Conservation (phyloP, 805 yeast genomes). For the Nakazawaea ishiwadae region DNA sequence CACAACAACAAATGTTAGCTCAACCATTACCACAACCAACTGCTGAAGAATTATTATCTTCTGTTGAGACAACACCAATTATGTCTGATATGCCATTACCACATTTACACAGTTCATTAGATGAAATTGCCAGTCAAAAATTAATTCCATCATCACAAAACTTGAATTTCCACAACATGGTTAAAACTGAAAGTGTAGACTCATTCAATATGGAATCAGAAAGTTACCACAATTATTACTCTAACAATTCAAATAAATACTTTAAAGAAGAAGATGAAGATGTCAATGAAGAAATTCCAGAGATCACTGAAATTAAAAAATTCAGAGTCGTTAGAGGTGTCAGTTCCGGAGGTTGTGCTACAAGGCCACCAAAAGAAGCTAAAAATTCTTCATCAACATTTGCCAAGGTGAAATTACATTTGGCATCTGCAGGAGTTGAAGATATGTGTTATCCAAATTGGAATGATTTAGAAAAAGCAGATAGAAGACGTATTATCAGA, state of each 20-base stretch:
- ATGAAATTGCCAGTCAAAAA: background rate
- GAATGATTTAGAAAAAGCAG: slow-evolving; percentile 39
- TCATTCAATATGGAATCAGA: background rate
- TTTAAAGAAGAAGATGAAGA: too few species aligned
- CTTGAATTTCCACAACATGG: background rate
- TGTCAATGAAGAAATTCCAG: slow-evolving; percentile 8
- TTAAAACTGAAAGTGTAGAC: background rate
- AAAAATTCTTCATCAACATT: slow-evolving; percentile 22
- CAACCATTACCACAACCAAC: background rate
- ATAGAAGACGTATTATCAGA: slow-evolving; percentile 52
- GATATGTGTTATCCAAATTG: slow-evolving; percentile 50
- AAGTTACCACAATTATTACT: too few species aligned
- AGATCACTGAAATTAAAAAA: slow-evolving; percentile 13
- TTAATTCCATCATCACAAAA: background rate
- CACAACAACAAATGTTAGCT: slow-evolving; percentile 4
- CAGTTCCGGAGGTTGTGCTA: slow-evolving; percentile 52
- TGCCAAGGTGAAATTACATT: slow-evolving; percentile 43
- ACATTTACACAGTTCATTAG: background rate
- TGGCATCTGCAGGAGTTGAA: slow-evolving; percentile 39
- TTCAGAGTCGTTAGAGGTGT: slow-evolving; percentile 51
- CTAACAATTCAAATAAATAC: too few species aligned
- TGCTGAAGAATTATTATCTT: slow-evolving; percentile 6
- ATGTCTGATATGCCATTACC: slow-evolving; percentile 4
- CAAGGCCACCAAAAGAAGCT: slow-evolving; percentile 46
- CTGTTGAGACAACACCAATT: slow-evolving; percentile 8